These are phyloP conservation scores for Yarrowia osloensis DNA, from an alignment of 805 yeast genomes.

Conservation along the genomic window DNA sequence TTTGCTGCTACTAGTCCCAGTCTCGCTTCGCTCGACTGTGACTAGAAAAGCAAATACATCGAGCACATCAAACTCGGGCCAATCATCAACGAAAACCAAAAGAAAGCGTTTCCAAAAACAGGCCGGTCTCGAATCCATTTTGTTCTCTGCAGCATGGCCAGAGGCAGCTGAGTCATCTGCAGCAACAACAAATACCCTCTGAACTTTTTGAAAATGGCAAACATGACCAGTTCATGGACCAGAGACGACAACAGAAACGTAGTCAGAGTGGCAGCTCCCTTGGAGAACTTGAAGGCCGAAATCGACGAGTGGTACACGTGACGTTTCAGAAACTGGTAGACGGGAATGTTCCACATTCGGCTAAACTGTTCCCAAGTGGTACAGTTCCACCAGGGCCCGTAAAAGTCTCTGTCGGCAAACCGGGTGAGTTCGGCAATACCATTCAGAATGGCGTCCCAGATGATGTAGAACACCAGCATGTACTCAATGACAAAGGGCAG, in stretches of 20 bases:
- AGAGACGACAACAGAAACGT: conserved; percentile 65
- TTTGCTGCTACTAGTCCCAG: too few relatives aligned
- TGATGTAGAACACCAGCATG: conserved; percentile 76
- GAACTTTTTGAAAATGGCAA: conserved; percentile 71
- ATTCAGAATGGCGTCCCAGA: conserved; percentile 94
- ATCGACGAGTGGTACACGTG: conserved; percentile 94
- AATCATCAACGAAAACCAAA: conserved; percentile 88
- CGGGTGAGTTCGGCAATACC: conserved; percentile 83
- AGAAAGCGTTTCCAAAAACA: conserved; percentile 73
- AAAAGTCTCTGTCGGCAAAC: conserved; percentile 89
- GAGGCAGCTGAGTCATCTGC: conserved; percentile 88
- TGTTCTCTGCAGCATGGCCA: conserved; percentile 64
- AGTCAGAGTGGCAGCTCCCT: conserved; percentile 66
- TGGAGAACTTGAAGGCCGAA: conserved; percentile 68
- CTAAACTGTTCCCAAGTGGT: conserved; percentile 92
- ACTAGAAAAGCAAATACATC: conserved; percentile 71
- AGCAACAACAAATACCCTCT: conserved; percentile 78
- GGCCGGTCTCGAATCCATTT: conserved; percentile 55
- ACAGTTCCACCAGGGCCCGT: conserved; percentile 98
- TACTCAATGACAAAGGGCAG: conserved; percentile 80
- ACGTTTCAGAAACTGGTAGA: conserved; percentile 81
- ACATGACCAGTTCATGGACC: conserved; percentile 93
- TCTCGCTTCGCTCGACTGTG: too few relatives aligned
- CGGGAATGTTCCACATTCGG: conserved; percentile 92
- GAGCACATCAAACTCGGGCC: conserved; percentile 91